Base-by-base conservation (phyloP, 2,329 filamentous ascomycete genomes). In the Exophiala dermatitidis region DNA sequence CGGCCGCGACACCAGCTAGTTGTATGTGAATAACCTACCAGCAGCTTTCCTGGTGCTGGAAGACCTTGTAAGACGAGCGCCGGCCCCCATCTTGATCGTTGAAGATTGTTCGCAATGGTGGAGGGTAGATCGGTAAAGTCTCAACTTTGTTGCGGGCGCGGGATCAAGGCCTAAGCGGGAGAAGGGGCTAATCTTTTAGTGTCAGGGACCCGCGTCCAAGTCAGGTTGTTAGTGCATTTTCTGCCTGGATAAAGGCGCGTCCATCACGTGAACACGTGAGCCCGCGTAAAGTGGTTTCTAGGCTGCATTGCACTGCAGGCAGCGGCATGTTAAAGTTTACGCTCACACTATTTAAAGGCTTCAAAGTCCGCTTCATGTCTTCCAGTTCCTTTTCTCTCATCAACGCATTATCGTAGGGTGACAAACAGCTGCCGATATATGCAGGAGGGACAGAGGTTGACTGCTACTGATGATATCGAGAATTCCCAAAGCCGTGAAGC, bases 11-110 rank as follows among this genome's bases (percentile, higher is more conserved):
- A 10, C 48, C 30, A 7, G 19, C 10, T 31, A 12, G 47, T 19
- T 48, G 4, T 19, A 2, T 28, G 28, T 4, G n/a, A 7, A 41
- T 10, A 28, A 49, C 50, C 55, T 50, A 53, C 51, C 29, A 42
- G 53, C 44, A 5, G 44, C 41, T 7, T 41, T 34, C 10, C 50
- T 53, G 46, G 57, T 43, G 34, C 50, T 19, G 8, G 50, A 38
- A 8, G 52, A 45, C 47, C 59, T 54, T 32, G 47, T 19, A 28
- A 58, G 49, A 30, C 57, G 58, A 34, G 41, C 36, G 46, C 50
- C 26, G 9, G 55, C 42, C 49, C 53, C 59, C 59, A 62, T 62
- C 4, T 51, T 57, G 57, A n/a, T 19, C 33, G 55, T 43, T 26
- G 9, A 30, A 30, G 36, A 34, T 8, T n/a, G 32, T 44, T 42